phyloP scores from a whole-genome alignment of 192 early-diverging fungal species.

The Dimargaris xerosporica region DNA sequence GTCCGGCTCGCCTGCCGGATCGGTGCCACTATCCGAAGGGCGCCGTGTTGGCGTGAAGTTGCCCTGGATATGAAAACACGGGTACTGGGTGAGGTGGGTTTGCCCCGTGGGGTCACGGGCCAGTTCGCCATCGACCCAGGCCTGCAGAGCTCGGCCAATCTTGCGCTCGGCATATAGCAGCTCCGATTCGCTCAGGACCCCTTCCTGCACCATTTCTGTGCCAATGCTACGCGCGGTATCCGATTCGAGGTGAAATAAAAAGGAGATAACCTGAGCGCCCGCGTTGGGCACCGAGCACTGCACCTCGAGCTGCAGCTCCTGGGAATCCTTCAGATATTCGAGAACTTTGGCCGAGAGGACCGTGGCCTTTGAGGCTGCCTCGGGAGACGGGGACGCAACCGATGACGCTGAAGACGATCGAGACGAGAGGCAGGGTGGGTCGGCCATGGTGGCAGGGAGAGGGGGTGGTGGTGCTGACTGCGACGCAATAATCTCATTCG shows the following conservation, averaged over 20 bases:
- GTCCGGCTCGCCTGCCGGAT: too few relatives aligned
- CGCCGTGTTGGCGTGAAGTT: too few relatives aligned
- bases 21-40: too few relatives aligned
- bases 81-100: too few relatives aligned
- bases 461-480: neutral
- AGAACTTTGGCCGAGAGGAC: conserved; percentile 4
- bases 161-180: neutral
- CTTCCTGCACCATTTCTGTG: conserved; percentile 8
- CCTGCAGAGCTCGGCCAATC: neutral
- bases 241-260: conserved; percentile 5
- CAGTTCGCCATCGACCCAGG: conserved; percentile 5
- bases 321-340: neutral
- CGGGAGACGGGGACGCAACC: neutral
- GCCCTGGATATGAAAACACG: too few relatives aligned
- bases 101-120: too few relatives aligned
- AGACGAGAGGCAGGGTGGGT: neutral
- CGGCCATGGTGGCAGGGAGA: neutral
- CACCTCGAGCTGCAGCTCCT: conserved; percentile 6
- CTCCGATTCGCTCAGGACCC: neutral
- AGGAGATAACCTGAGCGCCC: conserved; percentile 2
- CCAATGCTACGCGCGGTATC: conserved; percentile 8
- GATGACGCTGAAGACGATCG: conserved; percentile 2
- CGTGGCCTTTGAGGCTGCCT: neutral
- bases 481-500: neutral
- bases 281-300: neutral